Evolutionary conservation across 2,329 filamentous ascomycete genomes (phyloP).

Genomic region (Calonectria naviculata): DNA sequence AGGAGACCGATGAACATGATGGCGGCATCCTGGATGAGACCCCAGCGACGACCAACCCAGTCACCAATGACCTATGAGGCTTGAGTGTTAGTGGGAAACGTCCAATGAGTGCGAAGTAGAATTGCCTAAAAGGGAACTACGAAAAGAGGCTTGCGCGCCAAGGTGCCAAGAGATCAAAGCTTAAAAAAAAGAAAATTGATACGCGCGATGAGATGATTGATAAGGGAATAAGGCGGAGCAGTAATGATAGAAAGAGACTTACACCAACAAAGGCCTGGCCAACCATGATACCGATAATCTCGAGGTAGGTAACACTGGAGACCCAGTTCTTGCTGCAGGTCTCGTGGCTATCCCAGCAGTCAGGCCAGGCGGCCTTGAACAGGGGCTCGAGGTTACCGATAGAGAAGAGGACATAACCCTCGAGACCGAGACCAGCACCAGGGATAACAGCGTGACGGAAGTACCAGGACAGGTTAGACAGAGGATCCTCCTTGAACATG

Average conservation of each 20-base stretch:
- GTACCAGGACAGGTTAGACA: slow-evolving; percentile 87
- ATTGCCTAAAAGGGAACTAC: slow-evolving; percentile 5
- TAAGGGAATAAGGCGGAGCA: background rate
- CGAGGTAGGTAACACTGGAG: slow-evolving; percentile 87
- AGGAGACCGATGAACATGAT: slow-evolving; percentile 96
- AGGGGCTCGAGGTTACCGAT: slow-evolving; percentile 93
- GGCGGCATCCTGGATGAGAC: slow-evolving; percentile 90
- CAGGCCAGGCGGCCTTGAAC: slow-evolving; percentile 78
- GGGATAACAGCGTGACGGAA: slow-evolving; percentile 92
- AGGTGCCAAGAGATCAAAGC: slow-evolving; percentile 5
- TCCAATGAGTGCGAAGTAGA: slow-evolving; percentile 23
- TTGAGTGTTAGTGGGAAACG: slow-evolving; percentile 26
- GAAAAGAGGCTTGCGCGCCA: slow-evolving; percentile 11
- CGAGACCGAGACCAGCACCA: slow-evolving; percentile 89
- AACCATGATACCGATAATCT: slow-evolving; percentile 94
- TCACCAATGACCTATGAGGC: slow-evolving; percentile 63
- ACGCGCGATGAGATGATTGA: background rate
- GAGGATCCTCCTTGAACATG: slow-evolving; percentile 89
- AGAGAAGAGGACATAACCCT: slow-evolving; percentile 97
- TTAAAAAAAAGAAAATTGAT: background rate
- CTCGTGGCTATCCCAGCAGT: slow-evolving; percentile 77
- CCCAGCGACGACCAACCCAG: slow-evolving; percentile 91
- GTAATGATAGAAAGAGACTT: slow-evolving; percentile 41
- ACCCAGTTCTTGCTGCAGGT: slow-evolving; percentile 86
- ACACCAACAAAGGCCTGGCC: slow-evolving; percentile 91